Evolutionary conservation across 257 asterid genomes (phyloP).

Genomic region (Przewalskia tangutica): DNA sequence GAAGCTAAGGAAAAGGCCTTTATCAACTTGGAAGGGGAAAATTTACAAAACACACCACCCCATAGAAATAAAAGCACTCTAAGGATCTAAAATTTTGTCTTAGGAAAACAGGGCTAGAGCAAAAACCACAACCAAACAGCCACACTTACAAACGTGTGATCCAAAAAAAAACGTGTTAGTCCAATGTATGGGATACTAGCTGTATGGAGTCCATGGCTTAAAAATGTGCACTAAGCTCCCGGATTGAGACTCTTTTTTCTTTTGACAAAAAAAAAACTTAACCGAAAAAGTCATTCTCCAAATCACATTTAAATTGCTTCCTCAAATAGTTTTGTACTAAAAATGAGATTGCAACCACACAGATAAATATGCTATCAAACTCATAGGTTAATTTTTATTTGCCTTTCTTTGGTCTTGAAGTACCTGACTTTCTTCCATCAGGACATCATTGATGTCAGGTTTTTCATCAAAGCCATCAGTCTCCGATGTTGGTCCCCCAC

Average conservation of each 20-base stretch:
- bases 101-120: not conserved
- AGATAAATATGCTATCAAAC: not conserved
- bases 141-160: no score
- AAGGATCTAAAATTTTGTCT: not conserved
- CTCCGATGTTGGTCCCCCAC: constrained; percentile 25
- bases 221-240: not conserved
- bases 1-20: not conserved
- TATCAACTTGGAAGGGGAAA: not conserved
- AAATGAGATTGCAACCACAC: not conserved
- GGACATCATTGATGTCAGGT: constrained; percentile 86
- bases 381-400: not conserved
- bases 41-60: not conserved
- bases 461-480: constrained; percentile 44
- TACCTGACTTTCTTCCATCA: constrained; percentile 61
- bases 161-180: no score
- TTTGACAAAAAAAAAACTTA: not conserved
- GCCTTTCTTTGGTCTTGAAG: not conserved
- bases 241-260: not conserved
- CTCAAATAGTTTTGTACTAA: not conserved
- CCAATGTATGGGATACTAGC: not conserved
- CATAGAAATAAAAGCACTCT: not conserved
- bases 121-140: no score
- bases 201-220: not conserved
- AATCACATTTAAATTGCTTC: not conserved
- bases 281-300: not conserved